Evolutionary conservation across 1,139 yeast genomes (phyloP), one percentile per base, ranked within the genome.

Genomic region (Debaryomyces nepalensis): DNA sequence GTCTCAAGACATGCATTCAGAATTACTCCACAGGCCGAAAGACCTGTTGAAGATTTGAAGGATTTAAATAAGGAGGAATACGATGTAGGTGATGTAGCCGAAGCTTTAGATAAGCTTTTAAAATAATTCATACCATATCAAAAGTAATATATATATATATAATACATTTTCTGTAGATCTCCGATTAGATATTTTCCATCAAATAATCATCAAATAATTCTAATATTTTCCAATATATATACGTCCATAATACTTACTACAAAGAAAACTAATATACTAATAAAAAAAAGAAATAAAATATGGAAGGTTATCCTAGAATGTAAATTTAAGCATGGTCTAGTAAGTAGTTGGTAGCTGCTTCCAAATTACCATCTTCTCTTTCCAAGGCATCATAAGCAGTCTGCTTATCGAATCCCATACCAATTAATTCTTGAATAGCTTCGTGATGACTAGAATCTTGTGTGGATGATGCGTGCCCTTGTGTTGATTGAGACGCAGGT

Each of bases 371-470:
- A 48, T 81, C 73, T 55, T 82, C 82, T 58, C 70, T 76, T 51
- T 79, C 73, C 47, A 91, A 73, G 2, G 97, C 97, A 7, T 72
- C 75, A 8, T 73, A 55, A 1, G 93, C 89, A 44, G 82, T 83
- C 1, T 70, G 68, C 46, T 77, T 75, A 26, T 81, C 79, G 60
- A 91, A 91, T 2, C 98, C 98, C 97, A 91, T 91, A 27, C 93
- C 91, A 16, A 82, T 80, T 50, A 91, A 71, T 60, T 89, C 96
- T 50, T 83, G 85, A 26, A 88, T 71, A 35, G 63, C 55, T 22
- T 47, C 53, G 22, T 55, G 43, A 21, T 57, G 53, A 2, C 40
- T 26, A 5, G 48, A 27, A 22, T 39, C 34, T n/a, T n/a, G n/a
- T 26, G 34, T 7, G 8, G 15, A n/a, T n/a, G n/a, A n/a, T n/a